Evolutionary conservation across 306 rosid genomes (phyloP), one percentile per base, ranked within the genome.

Genomic region (Prunus salicina): DNA sequence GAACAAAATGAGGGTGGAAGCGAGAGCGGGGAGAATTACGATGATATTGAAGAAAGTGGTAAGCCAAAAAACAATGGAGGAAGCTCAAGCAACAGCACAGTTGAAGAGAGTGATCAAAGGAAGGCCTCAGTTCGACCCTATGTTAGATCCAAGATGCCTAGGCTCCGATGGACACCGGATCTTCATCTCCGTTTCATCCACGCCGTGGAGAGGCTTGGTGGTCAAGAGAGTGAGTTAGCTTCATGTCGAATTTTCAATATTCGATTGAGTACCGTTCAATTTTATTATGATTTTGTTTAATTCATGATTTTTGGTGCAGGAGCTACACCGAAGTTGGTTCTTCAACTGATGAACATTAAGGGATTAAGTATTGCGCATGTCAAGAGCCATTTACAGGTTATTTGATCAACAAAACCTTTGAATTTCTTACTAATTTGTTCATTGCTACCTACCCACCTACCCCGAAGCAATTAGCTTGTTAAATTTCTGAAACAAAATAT

Each of bases 271-370:
- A 20, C 12, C 14, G 15, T 61, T 61, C 65, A 61, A 63, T 63
- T 63, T 72, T 25, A 50, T 24, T 20, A 49, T 67, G 41, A 3
- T 18, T 45, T 55, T 64, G 18, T n/a, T 49, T 52, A 52, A 52
- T 49, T 62, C 43, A 52, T 27, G 13, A 62, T 74, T 79, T 68
- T 73, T 67, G 72, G 32, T 87, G 64, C 83, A 95, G 99, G 88
- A 88, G 97, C 99, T 76, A 95, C 99, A 3, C 99, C 99, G 27
- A 95, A 95, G 79, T 82, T 95, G 88, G 99, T 92, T 87, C 99
- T 95, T 87, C 99, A 92, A 69, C 73, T 95, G 75, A 95, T 95
- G 99, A 90, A 88, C 84, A 90, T 95, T 75, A 92, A 92, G 84
- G 97, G 99, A 50, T 76, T 95, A 38, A 92, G 88, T 80, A 90